Evolutionary conservation across 192 early-diverging fungal species (phyloP), one percentile per base, ranked within the genome.

Genomic region (Geranomyces variabilis): DNA sequence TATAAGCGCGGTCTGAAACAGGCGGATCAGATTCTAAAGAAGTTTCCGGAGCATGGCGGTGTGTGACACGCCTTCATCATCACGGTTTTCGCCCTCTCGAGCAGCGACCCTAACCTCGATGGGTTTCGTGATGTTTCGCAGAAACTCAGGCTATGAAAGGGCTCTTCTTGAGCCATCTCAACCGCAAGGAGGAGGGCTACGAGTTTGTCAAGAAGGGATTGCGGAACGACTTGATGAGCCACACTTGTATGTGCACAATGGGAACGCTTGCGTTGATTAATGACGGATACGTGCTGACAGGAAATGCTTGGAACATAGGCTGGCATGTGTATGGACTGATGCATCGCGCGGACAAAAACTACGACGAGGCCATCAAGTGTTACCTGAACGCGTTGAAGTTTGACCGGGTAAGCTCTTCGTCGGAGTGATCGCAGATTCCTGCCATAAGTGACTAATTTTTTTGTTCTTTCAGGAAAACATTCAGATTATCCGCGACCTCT

Each of bases 291-390:
- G n/a, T n/a, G n/a, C n/a, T n/a, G n/a, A n/a, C 51, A 3, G 24
- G 4, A 7, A 17, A 9, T 17, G 51, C 51, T 26, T 53, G 19
- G 51, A 4, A 26, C 19, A 9, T 36, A 91, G 91, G 91, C 77
- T 99, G 97, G 97, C 97, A 99, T 73, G 92, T 97, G 21, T 94
- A 89, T 76, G 97, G 97, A 17, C 80, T 99, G n/a, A 78, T 96
- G 53, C 86, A 96, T 77, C 90, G 95, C 29, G 85, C 85, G 36
- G 95, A 97, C 78, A 92, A 92, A 74, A 96, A 99, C 70, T 96
- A 94, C 76, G 90, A 87, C 21, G 93, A 97, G 78, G 94, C 94
- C 2, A 83, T 90, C 58, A 94, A 93, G 77, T 96, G 95, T 73
- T 99, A 97, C 76, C 80, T 87, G 17, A 85, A 94, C 30, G 93